Base-by-base conservation (phyloP, 208 protist genomes). In the Acanthamoeba lugdunensis region DNA sequence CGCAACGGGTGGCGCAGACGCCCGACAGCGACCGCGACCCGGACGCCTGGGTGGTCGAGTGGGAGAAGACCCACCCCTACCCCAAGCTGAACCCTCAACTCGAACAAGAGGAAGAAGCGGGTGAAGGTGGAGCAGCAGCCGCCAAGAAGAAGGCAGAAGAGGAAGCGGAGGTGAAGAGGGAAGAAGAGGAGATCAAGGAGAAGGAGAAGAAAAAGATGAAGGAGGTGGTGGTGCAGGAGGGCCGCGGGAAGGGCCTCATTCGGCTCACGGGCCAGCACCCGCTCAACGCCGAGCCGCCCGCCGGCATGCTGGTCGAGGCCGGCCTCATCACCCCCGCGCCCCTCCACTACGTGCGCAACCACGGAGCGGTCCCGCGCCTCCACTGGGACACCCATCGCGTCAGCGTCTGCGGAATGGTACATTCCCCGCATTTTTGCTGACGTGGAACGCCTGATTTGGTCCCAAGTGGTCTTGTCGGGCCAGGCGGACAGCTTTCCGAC, bases 281-380 rank as follows among this genome's bases (percentile, higher is more conserved):
- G 21, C 97, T 97, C 94, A 97, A 97, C 93, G 97, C 96, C 21
- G 95, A 98, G 94, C 93, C 96, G 9, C 95, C 95, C 4, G 69
- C 93, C 4, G 71, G 89, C 9, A 75, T 95, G 33, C 81, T 97
- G 8, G 30, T 81, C 21, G 73, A 92, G 7, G 89, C 96, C 16
- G 94, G 94, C 85, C 97, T 95, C 67, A 89, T 97, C 90, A 98
- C 97, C 1, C 96, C 97, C 11, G 96, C 95, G 63, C 96, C 97
- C 45, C 71, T 97, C 79, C 97, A 97, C 92, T 98, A 96, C 91
- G 96, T 98, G 11, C 96, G 97, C 45, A 95, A 96, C 81, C 97
- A 98, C 94, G 84, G 84, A 1, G 4, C 84, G 16, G 84, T 90
- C 0, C 84, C 84, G 1, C 58, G 52, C 21, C 52, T 90, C 84